Percentiles rank a stretch among this genome's conserved stretches.
These are phyloP conservation scores for Anisodus tanguticus DNA, from an alignment of 257 asterid genomes.

Conservation along the genomic window DNA sequence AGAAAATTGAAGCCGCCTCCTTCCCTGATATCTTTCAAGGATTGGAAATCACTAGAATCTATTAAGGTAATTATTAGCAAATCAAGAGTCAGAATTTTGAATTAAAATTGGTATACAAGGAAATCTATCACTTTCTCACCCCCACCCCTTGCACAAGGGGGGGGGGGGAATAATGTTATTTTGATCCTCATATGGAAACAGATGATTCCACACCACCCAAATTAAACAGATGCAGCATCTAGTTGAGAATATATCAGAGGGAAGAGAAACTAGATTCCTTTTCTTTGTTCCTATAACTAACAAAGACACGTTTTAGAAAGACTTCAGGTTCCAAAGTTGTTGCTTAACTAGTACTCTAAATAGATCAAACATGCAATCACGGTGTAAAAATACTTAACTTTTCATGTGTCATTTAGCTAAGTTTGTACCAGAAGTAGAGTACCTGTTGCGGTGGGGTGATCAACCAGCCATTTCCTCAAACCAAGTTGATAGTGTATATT, in stretches of 20 bases:
- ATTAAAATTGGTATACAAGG: not conserved
- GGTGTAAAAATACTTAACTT: not conserved
- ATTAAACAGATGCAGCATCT: too few relatives aligned
- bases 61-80: constrained; percentile 32
- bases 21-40: constrained; percentile 58
- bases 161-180: not conserved
- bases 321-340: not conserved
- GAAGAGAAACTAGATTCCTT: not conserved
- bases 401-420: not conserved
- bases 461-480: constrained; percentile 53
- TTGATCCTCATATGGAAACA: not conserved
- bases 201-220: not conserved
- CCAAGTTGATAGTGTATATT: too few relatives aligned
- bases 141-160: not conserved
- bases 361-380: not conserved
- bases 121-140: not conserved
- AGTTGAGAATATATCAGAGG: not conserved
- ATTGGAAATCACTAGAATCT: constrained; percentile 46
- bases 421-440: not conserved
- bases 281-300: not conserved
- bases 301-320: not conserved
- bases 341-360: not conserved
- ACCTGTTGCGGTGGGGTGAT: constrained; percentile 45
- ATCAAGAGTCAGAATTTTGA: not conserved
- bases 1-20: constrained; percentile 54